Percentiles rank a stretch among this genome's conserved stretches.
Conservation (phyloP, 768 basidiomycete genomes). For the Mycena albidolilacea region DNA sequence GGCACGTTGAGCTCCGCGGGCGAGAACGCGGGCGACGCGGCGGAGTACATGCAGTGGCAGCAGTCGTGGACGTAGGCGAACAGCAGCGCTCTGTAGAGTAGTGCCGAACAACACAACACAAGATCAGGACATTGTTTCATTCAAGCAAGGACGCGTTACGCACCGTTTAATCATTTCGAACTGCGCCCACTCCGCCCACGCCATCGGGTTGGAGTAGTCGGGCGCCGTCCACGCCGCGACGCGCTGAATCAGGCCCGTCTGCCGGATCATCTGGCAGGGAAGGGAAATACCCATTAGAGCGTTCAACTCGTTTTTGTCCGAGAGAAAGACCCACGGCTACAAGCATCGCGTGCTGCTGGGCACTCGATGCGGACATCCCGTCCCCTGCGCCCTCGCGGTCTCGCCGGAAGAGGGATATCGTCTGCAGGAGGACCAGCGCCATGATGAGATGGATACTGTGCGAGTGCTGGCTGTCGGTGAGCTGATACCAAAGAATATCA, state of each 20-base stretch:
- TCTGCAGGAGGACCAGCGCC: conserved; percentile 66
- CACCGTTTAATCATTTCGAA: conserved; percentile 73
- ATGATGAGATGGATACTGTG: conserved; percentile 54
- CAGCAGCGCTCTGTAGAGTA: conserved; percentile 51
- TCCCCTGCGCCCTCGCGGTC: conserved; percentile 37
- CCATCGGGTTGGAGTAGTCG: conserved; percentile 52
- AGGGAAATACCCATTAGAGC: not conserved
- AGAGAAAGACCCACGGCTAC: conserved; percentile 61
- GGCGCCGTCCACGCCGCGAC: conserved; percentile 62
- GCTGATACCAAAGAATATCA: not conserved
- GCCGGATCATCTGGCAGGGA: conserved; percentile 60
- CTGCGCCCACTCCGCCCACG: conserved; percentile 71
- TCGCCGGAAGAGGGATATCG: conserved; percentile 69
- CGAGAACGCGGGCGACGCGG: conserved; percentile 61
- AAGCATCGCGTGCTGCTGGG: conserved; percentile 70
- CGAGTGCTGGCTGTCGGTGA: conserved; percentile 41
- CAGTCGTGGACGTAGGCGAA: conserved; percentile 72
- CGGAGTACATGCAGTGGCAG: conserved; percentile 68
- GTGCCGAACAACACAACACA: conserved; percentile 3
- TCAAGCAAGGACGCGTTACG: conserved; percentile 29
- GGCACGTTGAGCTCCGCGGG: conserved; percentile 64
- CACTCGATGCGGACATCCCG: conserved; percentile 46
- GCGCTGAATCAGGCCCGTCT: conserved; percentile 60
- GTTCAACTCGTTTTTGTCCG: not conserved
- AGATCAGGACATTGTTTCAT: not conserved